Evolutionary conservation across 108 stramenopile species (phyloP).

Genomic region (Bacterosira constricta): DNA sequence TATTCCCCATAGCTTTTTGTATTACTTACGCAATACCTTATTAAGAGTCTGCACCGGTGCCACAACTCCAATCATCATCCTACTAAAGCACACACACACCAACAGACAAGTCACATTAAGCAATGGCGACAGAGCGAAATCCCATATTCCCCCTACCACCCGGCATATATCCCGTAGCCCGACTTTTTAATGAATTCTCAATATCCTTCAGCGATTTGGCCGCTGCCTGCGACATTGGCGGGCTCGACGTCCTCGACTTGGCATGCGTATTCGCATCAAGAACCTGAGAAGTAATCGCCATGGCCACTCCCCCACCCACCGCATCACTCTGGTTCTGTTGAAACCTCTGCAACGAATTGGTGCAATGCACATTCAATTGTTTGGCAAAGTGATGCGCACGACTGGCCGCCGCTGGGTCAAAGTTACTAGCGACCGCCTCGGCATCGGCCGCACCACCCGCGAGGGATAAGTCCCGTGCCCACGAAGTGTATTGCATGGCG

Average conservation of each 20-base stretch:
- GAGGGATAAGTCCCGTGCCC: constrained; percentile 81
- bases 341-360: background rate
- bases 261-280: constrained; percentile 45
- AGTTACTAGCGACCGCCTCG: constrained; percentile 74
- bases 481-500: constrained; percentile 75
- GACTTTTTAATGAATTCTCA: constrained; percentile 26
- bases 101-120: no score
- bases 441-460: constrained; percentile 82
- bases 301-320: constrained; percentile 35
- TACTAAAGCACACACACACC: no score
- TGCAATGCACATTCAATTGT: background rate
- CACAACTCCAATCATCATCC: no score
- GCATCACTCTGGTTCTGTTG: background rate
- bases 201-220: constrained; percentile 6
- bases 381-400: constrained; percentile 44
- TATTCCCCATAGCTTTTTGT: no score
- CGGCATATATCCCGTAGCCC: constrained; percentile 35
- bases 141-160: constrained; percentile 18
- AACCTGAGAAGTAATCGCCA: constrained; percentile 43
- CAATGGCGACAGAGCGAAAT: constrained; percentile 3
- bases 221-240: background rate
- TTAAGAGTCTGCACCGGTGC: no score
- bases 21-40: no score
- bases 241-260: background rate
- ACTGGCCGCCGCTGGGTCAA: constrained; percentile 39